Conservation (phyloP, 331 rosid species). For the Malus hybrid region DNA sequence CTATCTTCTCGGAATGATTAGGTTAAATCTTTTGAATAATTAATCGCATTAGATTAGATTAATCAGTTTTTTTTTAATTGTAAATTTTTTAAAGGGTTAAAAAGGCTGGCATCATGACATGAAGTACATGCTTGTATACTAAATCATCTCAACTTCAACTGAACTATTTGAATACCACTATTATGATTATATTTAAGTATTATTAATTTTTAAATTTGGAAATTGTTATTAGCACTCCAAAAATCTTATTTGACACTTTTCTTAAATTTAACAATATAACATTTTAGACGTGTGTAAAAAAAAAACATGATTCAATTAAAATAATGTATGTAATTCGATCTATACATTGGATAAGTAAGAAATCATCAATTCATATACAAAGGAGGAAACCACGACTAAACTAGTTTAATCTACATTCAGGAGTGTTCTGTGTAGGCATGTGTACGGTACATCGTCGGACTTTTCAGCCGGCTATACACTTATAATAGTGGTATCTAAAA, state of each 20-base stretch:
- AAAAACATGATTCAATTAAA: too few relatives aligned
- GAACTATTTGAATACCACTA: not conserved
- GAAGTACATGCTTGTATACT: not conserved
- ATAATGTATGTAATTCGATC: too few relatives aligned
- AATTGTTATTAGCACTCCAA: too few relatives aligned
- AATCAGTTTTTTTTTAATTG: not conserved
- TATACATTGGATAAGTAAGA: not conserved
- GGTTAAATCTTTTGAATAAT: not conserved
- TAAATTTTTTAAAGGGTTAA: not conserved
- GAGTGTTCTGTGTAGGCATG: not conserved
- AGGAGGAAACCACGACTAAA: too few relatives aligned
- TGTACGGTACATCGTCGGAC: not conserved
- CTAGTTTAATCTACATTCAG: not conserved
- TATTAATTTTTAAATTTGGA: too few relatives aligned
- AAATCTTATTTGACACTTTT: too few relatives aligned
- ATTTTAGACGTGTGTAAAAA: too few relatives aligned
- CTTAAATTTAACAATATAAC: too few relatives aligned
- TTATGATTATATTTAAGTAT: too few relatives aligned
- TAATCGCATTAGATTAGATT: not conserved
- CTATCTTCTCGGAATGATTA: slow-evolving; percentile 24
- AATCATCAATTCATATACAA: not conserved
- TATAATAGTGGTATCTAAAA: not conserved
- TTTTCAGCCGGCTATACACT: not conserved
- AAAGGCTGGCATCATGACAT: not conserved
- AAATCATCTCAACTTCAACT: not conserved